These are phyloP conservation scores for Anethum foeniculum DNA, from an alignment of 140 eudicot genomes.

Conservation along the genomic window DNA sequence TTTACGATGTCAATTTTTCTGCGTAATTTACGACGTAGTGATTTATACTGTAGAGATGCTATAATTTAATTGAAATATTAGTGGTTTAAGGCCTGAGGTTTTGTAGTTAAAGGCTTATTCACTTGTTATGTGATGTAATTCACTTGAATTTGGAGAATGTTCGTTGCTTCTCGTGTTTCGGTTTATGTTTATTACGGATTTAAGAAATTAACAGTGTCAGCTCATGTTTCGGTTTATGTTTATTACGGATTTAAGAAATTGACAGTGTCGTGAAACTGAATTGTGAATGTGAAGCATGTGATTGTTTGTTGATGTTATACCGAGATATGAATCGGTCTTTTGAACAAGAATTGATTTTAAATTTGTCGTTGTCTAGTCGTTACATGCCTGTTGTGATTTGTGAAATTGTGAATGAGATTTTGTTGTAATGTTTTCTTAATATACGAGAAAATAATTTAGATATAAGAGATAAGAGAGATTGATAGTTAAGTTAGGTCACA, in stretches of 20 bases:
- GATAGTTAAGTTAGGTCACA: neutral
- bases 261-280: neutral
- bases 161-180: neutral
- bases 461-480: neutral
- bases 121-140: neutral
- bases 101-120: neutral
- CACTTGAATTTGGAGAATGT: neutral
- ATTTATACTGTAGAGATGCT: neutral
- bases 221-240: no score
- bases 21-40: neutral
- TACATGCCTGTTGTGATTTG: neutral
- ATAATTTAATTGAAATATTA: neutral
- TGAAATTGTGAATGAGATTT: neutral
- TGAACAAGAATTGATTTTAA: no score
- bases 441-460: neutral
- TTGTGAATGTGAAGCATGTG: neutral
- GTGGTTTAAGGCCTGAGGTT: neutral
- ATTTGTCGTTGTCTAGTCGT: neutral
- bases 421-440: neutral
- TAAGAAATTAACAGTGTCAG: neutral
- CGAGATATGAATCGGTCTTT: no score
- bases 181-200: neutral
- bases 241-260: neutral
- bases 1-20: neutral
- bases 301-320: neutral